These are phyloP conservation scores for Boletus subparvulus DNA, from an alignment of 768 basidiomycete genomes.

Conservation along the genomic window DNA sequence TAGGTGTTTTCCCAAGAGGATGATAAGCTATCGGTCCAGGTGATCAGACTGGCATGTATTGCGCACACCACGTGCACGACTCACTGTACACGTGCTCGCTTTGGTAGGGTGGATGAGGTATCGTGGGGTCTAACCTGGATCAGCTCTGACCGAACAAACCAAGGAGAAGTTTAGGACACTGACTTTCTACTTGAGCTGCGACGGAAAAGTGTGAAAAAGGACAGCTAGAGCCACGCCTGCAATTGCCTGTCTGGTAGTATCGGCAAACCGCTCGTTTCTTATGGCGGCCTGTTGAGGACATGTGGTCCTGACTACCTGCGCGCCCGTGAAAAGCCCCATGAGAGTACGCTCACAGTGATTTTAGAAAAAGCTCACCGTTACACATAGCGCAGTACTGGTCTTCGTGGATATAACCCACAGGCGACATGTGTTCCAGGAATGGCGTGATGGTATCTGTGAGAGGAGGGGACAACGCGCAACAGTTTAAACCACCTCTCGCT, in stretches of 20 bases:
- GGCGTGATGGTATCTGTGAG: conserved; percentile 1
- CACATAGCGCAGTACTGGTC: conserved; percentile 6
- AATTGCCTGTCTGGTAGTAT: conserved; percentile 27
- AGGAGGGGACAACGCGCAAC: neutral
- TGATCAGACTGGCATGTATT: conserved; percentile 1
- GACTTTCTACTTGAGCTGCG: conserved; percentile 17
- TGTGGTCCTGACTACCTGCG: conserved; percentile 13
- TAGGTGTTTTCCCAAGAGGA: conserved; percentile 14
- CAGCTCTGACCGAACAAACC: conserved; percentile 4
- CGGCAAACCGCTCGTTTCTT: conserved; percentile 21
- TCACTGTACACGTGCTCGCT: conserved; percentile 20
- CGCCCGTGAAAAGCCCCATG: conserved; percentile 7
- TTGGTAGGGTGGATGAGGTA: conserved; percentile 13
- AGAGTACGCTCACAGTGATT: neutral
- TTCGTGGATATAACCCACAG: conserved; percentile 16
- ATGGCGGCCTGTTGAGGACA: neutral
- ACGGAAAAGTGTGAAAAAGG: conserved; percentile 22
- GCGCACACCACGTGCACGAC: neutral
- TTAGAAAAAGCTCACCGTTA: conserved; percentile 15
- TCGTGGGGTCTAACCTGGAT: conserved; percentile 11
- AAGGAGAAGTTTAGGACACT: neutral
- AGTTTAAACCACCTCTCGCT: conserved; percentile 15
- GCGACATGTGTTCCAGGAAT: conserved; percentile 8
- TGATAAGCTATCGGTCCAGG: conserved; percentile 19
- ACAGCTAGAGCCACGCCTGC: conserved; percentile 29